phyloP scores from a whole-genome alignment of 306 rosid species.

The Gillenia trifoliata region DNA sequence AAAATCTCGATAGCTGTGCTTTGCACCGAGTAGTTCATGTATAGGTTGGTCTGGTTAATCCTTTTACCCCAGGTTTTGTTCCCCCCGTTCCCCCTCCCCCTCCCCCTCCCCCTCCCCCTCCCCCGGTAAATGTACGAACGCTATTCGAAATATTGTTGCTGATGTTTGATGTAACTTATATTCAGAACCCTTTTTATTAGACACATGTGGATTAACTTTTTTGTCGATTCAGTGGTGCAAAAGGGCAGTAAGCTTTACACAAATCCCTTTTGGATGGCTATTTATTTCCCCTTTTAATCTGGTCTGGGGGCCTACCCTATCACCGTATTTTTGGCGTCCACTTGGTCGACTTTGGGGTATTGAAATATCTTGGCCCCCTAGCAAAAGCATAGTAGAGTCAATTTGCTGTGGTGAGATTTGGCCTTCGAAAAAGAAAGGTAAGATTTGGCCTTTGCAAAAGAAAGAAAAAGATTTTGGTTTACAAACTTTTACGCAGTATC shows the following conservation, averaged over 20 bases:
- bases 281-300: background rate
- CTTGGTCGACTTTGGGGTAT: background rate
- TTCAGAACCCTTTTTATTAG: background rate
- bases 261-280: background rate
- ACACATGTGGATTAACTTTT: background rate
- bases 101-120: background rate
- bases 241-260: background rate
- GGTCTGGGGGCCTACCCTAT: background rate
- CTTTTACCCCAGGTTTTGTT: conserved; percentile 22
- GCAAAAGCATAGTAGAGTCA: background rate
- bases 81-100: background rate
- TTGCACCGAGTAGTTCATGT: conserved; percentile 15
- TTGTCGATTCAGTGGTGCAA: background rate
- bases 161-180: conserved; percentile 27
- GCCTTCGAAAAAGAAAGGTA: background rate
- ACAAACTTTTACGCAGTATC: background rate
- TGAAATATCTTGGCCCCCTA: background rate
- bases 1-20: conserved; percentile 13
- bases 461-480: background rate
- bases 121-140: conserved; percentile 17
- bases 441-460: background rate
- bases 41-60: conserved; percentile 23
- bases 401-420: background rate
- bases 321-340: background rate
- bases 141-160: conserved; percentile 15